These are phyloP conservation scores for Peterozyma toletana DNA, from an alignment of 805 yeast genomes.

Conservation along the genomic window DNA sequence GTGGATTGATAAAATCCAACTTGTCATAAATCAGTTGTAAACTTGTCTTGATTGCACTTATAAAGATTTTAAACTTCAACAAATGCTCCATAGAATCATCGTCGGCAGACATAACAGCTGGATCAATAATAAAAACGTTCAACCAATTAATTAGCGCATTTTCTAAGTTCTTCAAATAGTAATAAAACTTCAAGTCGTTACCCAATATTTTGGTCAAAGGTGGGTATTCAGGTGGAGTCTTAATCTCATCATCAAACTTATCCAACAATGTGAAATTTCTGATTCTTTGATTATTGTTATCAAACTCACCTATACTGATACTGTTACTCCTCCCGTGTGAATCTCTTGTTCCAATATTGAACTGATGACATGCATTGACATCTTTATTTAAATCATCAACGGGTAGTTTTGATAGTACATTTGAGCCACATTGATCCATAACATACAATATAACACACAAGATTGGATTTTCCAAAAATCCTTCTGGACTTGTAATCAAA, in stretches of 20 bases:
- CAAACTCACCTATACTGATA: constrained; percentile 13
- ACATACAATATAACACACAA: constrained; percentile 20
- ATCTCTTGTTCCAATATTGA: too few species aligned
- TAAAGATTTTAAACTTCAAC: constrained; percentile 5
- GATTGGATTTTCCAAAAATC: constrained; percentile 17
- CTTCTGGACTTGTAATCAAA: constrained; percentile 7
- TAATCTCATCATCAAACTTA: constrained; percentile 6
- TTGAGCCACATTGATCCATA: constrained; percentile 19
- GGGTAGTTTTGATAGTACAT: constrained; percentile 8
- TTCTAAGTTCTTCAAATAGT: constrained; percentile 19
- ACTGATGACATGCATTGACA: constrained; percentile 10
- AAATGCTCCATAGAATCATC: constrained; percentile 5
- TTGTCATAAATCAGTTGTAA: constrained; percentile 4
- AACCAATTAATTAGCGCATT: constrained; percentile 18
- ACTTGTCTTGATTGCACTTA: constrained; percentile 3
- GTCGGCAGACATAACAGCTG: not conserved
- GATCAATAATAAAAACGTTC: constrained; percentile 11
- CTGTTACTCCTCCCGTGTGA: constrained; percentile 8
- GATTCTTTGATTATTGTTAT: constrained; percentile 19
- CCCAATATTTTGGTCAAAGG: constrained; percentile 9
- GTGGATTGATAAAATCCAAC: constrained; percentile 3
- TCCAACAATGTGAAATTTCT: constrained; percentile 6
- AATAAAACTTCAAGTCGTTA: constrained; percentile 17
- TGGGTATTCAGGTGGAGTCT: constrained; percentile 6
- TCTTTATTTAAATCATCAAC: not conserved